These are phyloP conservation scores for Aspergillus neotritici DNA, from an alignment of 2,329 filamentous ascomycete species.

Conservation along the genomic window DNA sequence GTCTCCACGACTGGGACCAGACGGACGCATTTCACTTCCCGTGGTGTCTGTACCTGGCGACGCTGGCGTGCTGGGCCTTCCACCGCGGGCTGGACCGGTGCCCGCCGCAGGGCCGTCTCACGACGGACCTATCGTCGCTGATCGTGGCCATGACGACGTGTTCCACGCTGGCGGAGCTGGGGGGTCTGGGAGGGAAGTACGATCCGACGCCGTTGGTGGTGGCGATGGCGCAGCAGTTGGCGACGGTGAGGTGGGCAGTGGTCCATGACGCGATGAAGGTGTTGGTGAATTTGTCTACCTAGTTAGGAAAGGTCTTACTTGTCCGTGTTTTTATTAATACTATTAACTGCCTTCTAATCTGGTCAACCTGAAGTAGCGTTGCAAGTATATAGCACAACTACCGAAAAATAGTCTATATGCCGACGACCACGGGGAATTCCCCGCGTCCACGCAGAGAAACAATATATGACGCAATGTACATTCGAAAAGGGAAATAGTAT, in stretches of 20 bases:
- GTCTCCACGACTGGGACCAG: constrained; percentile 48
- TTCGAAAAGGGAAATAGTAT: no score
- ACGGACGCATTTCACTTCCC: constrained; percentile 56
- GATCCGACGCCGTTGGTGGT: constrained; percentile 50
- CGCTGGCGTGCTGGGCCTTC: constrained; percentile 54
- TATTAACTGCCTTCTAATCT: no score
- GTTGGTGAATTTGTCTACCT: constrained; percentile 27
- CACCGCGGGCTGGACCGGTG: constrained; percentile 46
- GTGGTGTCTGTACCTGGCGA: constrained; percentile 58
- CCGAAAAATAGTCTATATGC: no score
- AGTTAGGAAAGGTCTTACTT: no score
- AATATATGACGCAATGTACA: no score
- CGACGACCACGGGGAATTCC: no score
- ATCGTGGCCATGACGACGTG: constrained; percentile 33
- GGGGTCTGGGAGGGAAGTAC: constrained; percentile 39
- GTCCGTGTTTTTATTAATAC: no score
- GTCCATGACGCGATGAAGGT: constrained; percentile 59
- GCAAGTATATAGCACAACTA: no score
- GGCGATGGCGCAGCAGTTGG: constrained; percentile 51
- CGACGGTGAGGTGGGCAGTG: constrained; percentile 57
- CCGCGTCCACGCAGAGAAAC: no score
- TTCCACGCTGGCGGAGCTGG: constrained; percentile 31
- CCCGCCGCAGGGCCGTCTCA: constrained; percentile 33
- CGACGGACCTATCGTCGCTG: constrained; percentile 28
- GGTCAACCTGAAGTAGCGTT: no score